These are phyloP conservation scores for Chalaropsis thielavioides DNA, from an alignment of 2,329 filamentous ascomycete genomes.

Conservation along the genomic window DNA sequence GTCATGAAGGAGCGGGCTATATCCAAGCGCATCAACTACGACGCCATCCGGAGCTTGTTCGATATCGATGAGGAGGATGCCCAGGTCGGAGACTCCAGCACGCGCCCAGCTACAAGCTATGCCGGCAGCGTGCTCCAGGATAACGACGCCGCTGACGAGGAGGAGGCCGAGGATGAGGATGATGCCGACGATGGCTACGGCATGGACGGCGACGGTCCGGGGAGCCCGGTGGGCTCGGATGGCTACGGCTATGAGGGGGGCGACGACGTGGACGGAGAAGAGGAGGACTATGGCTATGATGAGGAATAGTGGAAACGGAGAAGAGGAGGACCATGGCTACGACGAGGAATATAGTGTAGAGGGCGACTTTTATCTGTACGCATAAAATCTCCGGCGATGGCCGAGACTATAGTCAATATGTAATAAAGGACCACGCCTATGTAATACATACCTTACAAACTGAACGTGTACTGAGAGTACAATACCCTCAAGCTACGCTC, in stretches of 20 bases:
- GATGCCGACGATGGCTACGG: slow-evolving; percentile 26
- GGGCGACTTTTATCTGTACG: too few relatives aligned
- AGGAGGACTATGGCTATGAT: slow-evolving; percentile 11
- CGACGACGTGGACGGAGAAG: not conserved
- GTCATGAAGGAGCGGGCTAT: slow-evolving; percentile 54
- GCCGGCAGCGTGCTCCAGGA: slow-evolving; percentile 25
- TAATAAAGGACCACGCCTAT: too few relatives aligned
- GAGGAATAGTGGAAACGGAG: not conserved
- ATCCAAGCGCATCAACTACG: slow-evolving; percentile 64
- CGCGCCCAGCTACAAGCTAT: slow-evolving; percentile 37
- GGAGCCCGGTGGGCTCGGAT: slow-evolving; percentile 22
- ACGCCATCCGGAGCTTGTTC: slow-evolving; percentile 45
- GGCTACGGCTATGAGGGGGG: slow-evolving; percentile 27
- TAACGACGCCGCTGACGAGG: slow-evolving; percentile 27
- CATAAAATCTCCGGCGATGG: too few relatives aligned
- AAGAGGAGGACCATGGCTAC: not conserved
- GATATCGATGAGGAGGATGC: slow-evolving; percentile 27
- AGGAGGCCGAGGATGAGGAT: slow-evolving; percentile 26
- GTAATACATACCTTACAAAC: too few relatives aligned
- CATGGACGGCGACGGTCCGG: slow-evolving; percentile 26
- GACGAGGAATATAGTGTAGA: too few relatives aligned
- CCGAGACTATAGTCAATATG: too few relatives aligned
- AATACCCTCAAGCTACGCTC: too few relatives aligned
- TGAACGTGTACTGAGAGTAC: too few relatives aligned
- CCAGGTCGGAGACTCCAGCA: slow-evolving; percentile 28